These are phyloP conservation scores for Trypanosomatidae sp. DNA, from an alignment of 208 protist species.

Conservation along the genomic window DNA sequence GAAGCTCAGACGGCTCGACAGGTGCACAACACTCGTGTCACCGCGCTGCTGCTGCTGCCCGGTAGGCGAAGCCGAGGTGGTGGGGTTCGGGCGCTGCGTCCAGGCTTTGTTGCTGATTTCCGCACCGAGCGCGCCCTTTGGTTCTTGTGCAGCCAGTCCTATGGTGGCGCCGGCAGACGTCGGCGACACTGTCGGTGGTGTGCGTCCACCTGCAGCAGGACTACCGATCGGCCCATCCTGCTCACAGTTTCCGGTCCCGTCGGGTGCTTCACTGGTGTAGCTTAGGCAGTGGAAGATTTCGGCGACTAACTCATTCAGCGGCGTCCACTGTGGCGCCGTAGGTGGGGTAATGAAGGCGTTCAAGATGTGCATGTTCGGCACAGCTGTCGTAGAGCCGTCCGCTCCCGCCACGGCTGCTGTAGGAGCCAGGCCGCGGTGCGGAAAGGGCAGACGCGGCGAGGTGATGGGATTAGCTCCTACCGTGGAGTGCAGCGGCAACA, in stretches of 20 bases:
- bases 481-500: neutral
- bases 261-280: conserved; percentile 11
- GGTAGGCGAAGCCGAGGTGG: neutral
- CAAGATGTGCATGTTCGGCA: conserved; percentile 17
- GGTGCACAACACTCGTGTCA: conserved; percentile 32
- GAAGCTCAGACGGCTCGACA: conserved; percentile 58
- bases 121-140: neutral
- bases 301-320: conserved; percentile 61
- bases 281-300: conserved; percentile 47
- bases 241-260: conserved; percentile 1
- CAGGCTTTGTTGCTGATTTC: neutral
- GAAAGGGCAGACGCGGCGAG: neutral
- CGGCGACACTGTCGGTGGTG: conserved; percentile 11
- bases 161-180: neutral
- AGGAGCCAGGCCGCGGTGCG: neutral
- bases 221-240: neutral
- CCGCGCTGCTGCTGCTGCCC: conserved; percentile 18
- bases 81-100: neutral
- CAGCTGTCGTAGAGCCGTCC: neutral
- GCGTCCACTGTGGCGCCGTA: conserved; percentile 51
- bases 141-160: neutral
- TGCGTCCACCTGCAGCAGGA: neutral
- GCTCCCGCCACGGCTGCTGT: conserved; percentile 2
- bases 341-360: conserved; percentile 79
- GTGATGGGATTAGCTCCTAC: neutral